These are phyloP conservation scores for Heracleum sosnowskyi DNA, from an alignment of 129 eudicot species.

Conservation along the genomic window DNA sequence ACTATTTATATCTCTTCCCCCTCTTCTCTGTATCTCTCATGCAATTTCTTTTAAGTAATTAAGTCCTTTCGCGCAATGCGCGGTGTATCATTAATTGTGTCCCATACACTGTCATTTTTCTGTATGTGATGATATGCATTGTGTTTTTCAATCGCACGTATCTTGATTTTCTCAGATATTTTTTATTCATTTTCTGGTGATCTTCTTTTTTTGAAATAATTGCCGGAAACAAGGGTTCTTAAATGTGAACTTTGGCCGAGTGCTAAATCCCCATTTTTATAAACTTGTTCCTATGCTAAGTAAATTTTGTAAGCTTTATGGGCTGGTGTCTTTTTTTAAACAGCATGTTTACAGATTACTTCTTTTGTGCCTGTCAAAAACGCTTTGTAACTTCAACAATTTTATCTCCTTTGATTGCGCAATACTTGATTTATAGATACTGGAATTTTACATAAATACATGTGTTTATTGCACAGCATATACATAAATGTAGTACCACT, in stretches of 20 bases:
- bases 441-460: neutral
- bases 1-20: neutral
- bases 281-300: neutral
- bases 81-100: neutral
- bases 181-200: neutral
- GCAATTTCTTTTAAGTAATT: neutral
- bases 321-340: neutral
- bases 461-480: neutral
- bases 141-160: neutral
- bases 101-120: neutral
- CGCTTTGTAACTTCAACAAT: neutral
- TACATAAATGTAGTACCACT: neutral
- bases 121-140: neutral
- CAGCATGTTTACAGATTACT: neutral
- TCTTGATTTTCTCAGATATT: neutral
- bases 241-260: neutral
- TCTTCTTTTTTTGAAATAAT: neutral
- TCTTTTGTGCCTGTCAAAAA: neutral
- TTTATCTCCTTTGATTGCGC: neutral
- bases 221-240: neutral
- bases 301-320: neutral
- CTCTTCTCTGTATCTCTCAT: neutral
- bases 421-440: neutral
- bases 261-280: neutral
- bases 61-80: neutral